Evolutionary conservation across 2,329 filamentous ascomycete species (phyloP), one percentile per base, ranked within the genome.

Genomic region (Xylaria polymorpha): DNA sequence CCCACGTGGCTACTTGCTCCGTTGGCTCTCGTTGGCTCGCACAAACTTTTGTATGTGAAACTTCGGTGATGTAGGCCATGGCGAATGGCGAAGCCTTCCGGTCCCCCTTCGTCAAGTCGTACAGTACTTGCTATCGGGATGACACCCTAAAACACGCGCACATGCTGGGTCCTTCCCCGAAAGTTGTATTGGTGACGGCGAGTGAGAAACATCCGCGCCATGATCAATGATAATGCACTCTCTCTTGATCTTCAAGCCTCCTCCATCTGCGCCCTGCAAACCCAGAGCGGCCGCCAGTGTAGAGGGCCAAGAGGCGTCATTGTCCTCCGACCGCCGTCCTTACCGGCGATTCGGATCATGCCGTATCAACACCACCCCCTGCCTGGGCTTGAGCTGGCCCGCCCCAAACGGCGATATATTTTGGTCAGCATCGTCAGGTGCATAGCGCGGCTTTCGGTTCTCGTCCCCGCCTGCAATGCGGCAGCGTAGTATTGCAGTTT

Each of bases 391-490:
- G 44, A 14, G 18, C 22, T 14, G 18, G 32, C 20, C 29, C 29
- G 22, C 41, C n/a, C 39, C 10, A 18, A 8, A 29, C 10, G 32
- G 22, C 55, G 7, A 29, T 22, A 44, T 55, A 20, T 18, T 39
- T 18, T 35, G 12, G 63, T 62, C 35, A 53, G 12, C 20, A 46
- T 57, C 64, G 50, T 61, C 32, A 37, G 56, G 60, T 61, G 64
- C 67, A 48, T 61, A 68, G 43, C 60, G 68, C 68, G 61, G 64
- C 59, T 61, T 67, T 55, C 55, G 25, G 44, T 58, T 65, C 44
- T 69, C 48, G 20, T 18, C 56, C 58, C 43, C 61, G 29, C 20
- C 32, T 64, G 56, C 60, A 61, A 39, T 46, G 39, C 37, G 29
- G 59, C 53, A 63, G 53, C 58, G 62, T 64, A 35, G 41, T 66